A percentile compares a stretch with the other conserved stretches of the same genome.
phyloP scores from a whole-genome alignment of 495 filamentous ascomycete genomes.

The Aspergillus cavernicola region DNA sequence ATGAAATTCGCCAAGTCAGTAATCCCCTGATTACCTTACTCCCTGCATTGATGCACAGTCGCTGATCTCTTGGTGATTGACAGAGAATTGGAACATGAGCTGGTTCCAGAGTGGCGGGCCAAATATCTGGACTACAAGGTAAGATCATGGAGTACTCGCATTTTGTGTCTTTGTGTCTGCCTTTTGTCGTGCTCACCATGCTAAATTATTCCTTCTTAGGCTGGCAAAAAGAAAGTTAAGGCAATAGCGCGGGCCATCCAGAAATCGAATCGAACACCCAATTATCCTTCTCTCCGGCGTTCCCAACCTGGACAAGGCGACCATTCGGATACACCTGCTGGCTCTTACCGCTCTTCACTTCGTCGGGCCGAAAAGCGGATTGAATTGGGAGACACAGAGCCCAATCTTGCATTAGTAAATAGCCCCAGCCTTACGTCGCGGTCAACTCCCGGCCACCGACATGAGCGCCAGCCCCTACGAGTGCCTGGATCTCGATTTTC shows the following conservation, averaged over 20 bases:
- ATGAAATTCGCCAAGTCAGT: conserved; percentile 66
- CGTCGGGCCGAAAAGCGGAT: conserved; percentile 20
- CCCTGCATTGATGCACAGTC: conserved; percentile 9
- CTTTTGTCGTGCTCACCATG: not conserved
- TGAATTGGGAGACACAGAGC: conserved; percentile 17
- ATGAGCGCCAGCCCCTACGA: conserved; percentile 38
- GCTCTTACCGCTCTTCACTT: conserved; percentile 12
- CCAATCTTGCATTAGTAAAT: conserved; percentile 11
- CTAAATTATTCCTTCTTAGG: conserved; percentile 26
- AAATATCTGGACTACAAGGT: conserved; percentile 94
- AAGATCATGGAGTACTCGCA: not conserved
- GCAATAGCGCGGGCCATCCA: conserved; percentile 67
- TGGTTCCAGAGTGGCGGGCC: conserved; percentile 87
- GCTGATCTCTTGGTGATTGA: conserved; percentile 8
- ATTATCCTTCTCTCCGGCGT: conserved; percentile 30
- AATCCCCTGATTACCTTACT: conserved; percentile 2
- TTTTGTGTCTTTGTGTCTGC: not conserved
- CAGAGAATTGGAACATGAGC: conserved; percentile 79
- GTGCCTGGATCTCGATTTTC: conserved; percentile 39
- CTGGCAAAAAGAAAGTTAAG: conserved; percentile 89
- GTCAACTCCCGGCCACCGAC: conserved; percentile 25
- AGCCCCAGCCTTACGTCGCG: conserved; percentile 18
- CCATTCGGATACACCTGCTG: conserved; percentile 7
- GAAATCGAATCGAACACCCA: conserved; percentile 54
- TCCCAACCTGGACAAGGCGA: conserved; percentile 9